A percentile compares a stretch with the other conserved stretches of the same genome.
Conservation (phyloP, 176 grass and related monocot species). For the Olyra latifolia region DNA sequence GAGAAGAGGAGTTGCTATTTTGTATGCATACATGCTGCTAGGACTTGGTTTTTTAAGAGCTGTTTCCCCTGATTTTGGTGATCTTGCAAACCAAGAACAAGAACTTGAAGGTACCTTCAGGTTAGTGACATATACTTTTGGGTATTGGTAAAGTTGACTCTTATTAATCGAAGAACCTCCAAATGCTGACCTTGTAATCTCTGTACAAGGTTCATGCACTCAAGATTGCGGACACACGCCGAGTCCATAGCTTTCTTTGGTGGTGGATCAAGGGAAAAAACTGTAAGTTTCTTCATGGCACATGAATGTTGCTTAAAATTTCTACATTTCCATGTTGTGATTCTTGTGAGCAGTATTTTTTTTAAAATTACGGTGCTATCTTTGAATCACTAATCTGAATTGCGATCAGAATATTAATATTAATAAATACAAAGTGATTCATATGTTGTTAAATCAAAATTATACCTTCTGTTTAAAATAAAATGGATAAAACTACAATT, state of each 20-base stretch:
- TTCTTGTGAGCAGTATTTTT: neutral
- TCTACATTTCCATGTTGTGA: neutral
- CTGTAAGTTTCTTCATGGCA: slow-evolving; percentile 55
- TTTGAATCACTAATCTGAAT: neutral
- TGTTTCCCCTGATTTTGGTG: slow-evolving; percentile 89
- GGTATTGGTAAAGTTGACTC: slow-evolving; percentile 20
- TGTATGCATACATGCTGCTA: slow-evolving; percentile 93
- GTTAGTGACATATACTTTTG: slow-evolving; percentile 41
- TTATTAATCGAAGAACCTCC: slow-evolving; percentile 11
- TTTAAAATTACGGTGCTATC: neutral
- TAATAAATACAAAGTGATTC: neutral
- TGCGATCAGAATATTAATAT: slow-evolving; percentile 9
- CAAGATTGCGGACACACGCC: slow-evolving; percentile 91
- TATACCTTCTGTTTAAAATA: slow-evolving; percentile 1
- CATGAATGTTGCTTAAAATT: slow-evolving; percentile 1
- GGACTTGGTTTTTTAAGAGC: slow-evolving; percentile 95
- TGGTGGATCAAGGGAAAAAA: slow-evolving; percentile 92
- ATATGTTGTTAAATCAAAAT: neutral
- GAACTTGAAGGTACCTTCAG: slow-evolving; percentile 94
- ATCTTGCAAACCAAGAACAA: slow-evolving; percentile 86
- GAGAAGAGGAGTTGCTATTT: slow-evolving; percentile 87
- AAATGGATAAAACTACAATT: slow-evolving; percentile 1
- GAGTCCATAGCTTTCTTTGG: slow-evolving; percentile 99
- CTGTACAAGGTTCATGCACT: slow-evolving; percentile 81
- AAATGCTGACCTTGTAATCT: slow-evolving; percentile 30